A percentile compares a stretch with the other conserved stretches of the same genome.
phyloP scores from a whole-genome alignment of 2,329 filamentous ascomycete genomes.

The Chrysoporthe austroafricana region DNA sequence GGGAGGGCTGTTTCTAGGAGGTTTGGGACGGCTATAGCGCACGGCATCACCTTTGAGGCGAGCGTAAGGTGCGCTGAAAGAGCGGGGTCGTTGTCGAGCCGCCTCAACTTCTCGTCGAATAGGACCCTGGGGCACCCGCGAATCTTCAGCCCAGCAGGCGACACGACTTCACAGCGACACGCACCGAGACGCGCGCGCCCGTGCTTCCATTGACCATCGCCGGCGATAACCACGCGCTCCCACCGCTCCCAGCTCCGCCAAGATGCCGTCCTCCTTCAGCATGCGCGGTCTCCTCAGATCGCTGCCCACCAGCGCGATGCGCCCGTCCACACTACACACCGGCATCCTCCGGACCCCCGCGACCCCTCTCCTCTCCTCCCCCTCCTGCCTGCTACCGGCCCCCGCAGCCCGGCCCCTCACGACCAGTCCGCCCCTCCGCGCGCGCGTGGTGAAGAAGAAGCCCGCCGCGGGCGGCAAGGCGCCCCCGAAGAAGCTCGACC shows the following conservation, averaged over 20 bases:
- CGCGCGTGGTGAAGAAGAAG: constrained; percentile 52
- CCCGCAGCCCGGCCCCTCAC: constrained; percentile 17
- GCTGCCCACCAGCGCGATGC: constrained; percentile 13
- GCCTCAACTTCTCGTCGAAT: neutral
- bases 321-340: constrained; percentile 7
- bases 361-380: neutral
- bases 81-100: neutral
- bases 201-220: neutral
- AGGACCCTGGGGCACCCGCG: neutral
- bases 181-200: neutral
- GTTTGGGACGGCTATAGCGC: neutral
- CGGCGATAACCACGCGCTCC: neutral
- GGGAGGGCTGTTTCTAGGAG: neutral
- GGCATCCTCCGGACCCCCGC: neutral
- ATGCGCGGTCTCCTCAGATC: constrained; percentile 23
- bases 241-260: neutral
- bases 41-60: neutral
- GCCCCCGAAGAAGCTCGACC: constrained; percentile 14
- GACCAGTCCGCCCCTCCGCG: constrained; percentile 9
- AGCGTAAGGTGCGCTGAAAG: neutral
- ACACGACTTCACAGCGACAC: neutral
- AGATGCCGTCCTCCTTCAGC: constrained; percentile 16
- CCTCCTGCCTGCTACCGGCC: neutral
- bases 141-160: neutral
- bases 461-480: constrained; percentile 17